A percentile compares a stretch with the other conserved stretches of the same genome.
Evolutionary conservation across 2,329 filamentous ascomycete species (phyloP).

Genomic region (Saccharata proteae): DNA sequence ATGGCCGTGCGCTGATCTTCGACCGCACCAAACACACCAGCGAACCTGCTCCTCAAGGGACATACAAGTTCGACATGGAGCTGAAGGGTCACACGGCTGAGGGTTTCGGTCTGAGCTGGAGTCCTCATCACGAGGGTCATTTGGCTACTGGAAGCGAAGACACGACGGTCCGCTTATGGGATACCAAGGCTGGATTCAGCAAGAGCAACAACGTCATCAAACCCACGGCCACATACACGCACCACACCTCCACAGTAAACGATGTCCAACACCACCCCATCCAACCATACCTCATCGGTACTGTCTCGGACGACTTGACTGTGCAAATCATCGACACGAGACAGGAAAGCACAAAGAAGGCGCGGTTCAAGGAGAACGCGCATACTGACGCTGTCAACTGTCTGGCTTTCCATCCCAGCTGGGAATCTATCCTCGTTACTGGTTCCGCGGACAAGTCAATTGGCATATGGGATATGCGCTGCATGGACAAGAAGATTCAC

Average conservation of each 20-base stretch:
- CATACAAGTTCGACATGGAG: slow-evolving; percentile 69
- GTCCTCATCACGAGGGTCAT: slow-evolving; percentile 66
- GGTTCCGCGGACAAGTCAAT: slow-evolving; percentile 93
- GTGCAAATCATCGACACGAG: slow-evolving; percentile 88
- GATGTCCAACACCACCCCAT: slow-evolving; percentile 93
- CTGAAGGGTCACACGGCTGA: slow-evolving; percentile 76
- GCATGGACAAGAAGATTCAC: slow-evolving; percentile 81
- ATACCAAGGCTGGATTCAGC: slow-evolving; percentile 60
- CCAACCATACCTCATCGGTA: slow-evolving; percentile 69
- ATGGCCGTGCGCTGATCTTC: slow-evolving; percentile 82
- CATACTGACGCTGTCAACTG: slow-evolving; percentile 92
- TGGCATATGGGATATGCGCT: slow-evolving; percentile 88
- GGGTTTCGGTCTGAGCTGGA: slow-evolving; percentile 91
- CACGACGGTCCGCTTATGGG: slow-evolving; percentile 84
- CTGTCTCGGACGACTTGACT: slow-evolving; percentile 88
- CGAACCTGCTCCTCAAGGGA: slow-evolving; percentile 51
- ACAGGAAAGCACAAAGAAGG: slow-evolving; percentile 49
- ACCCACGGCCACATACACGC: slow-evolving; percentile 64
- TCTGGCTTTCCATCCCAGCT: slow-evolving; percentile 84
- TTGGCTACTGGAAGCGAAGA: slow-evolving; percentile 89
- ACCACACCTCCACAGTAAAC: slow-evolving; percentile 86
- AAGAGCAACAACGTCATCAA: slow-evolving; percentile 57
- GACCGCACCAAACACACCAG: slow-evolving; percentile 89
- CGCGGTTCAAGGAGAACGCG: slow-evolving; percentile 59
- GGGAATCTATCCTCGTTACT: slow-evolving; percentile 83